phyloP scores from a whole-genome alignment of 257 asterid species.

The Scutellaria barbata region DNA sequence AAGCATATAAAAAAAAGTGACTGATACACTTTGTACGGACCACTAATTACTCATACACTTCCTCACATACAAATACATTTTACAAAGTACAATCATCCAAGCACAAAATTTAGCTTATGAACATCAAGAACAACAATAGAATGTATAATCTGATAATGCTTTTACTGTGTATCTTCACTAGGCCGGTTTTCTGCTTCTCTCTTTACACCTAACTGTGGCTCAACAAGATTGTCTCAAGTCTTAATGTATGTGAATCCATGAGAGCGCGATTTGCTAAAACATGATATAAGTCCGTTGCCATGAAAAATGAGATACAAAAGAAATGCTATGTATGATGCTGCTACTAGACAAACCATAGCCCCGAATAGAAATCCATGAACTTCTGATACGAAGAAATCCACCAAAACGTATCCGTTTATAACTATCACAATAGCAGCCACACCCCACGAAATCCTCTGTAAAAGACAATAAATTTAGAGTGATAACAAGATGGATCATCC shows the following conservation, averaged over 20 bases:
- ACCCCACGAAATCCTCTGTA: conserved; percentile 66
- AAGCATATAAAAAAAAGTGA: not conserved
- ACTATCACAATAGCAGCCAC: conserved; percentile 65
- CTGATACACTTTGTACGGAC: not conserved
- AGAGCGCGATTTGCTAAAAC: conserved; percentile 35
- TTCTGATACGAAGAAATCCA: conserved; percentile 63
- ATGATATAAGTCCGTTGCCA: conserved; percentile 36
- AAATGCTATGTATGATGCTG: conserved; percentile 55
- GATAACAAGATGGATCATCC: no score
- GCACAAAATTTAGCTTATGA: not conserved
- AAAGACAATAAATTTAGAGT: not conserved
- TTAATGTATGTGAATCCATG: conserved; percentile 51
- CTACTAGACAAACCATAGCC: conserved; percentile 43
- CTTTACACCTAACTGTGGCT: not conserved
- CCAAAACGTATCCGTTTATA: conserved; percentile 72
- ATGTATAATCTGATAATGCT: not conserved
- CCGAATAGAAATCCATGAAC: conserved; percentile 60
- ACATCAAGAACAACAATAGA: not conserved
- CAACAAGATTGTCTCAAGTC: conserved; percentile 31
- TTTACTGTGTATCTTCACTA: not conserved
- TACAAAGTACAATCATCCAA: not conserved
- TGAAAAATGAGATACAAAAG: conserved; percentile 59
- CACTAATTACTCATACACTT: not conserved
- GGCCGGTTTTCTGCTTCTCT: not conserved
- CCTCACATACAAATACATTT: not conserved